Percentiles rank a stretch among this genome's conserved stretches.
Evolutionary conservation across 1,284 basidiomycete species (phyloP).

Genomic region (Naganishia cerealis): DNA sequence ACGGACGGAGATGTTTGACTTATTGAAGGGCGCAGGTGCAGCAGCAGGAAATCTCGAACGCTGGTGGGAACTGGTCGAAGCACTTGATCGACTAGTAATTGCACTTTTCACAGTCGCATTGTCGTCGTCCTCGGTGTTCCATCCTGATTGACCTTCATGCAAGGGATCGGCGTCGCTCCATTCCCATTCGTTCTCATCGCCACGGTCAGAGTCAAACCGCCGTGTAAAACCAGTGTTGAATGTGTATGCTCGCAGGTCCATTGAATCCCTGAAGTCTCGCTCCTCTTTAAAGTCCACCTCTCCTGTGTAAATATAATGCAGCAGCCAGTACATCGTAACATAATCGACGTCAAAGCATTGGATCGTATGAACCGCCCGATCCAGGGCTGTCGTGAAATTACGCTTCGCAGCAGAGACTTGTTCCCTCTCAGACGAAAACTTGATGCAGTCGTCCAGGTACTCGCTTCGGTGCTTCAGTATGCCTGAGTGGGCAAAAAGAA

Average conservation of each 20-base stretch:
- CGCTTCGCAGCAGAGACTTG: not conserved
- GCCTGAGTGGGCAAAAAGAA: slow-evolving; percentile 78
- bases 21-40: not conserved
- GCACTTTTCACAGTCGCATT: slow-evolving; percentile 38
- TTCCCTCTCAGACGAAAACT: slow-evolving; percentile 9
- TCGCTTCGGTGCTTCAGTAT: slow-evolving; percentile 71
- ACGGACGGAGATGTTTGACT: not conserved
- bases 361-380: slow-evolving; percentile 62
- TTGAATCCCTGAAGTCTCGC: slow-evolving; percentile 54
- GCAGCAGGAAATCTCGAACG: not conserved
- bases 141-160: slow-evolving; percentile 12
- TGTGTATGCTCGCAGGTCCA: slow-evolving; percentile 35
- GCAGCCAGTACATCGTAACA: slow-evolving; percentile 75
- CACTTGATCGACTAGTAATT: slow-evolving; percentile 5
- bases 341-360: slow-evolving; percentile 79
- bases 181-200: slow-evolving; percentile 62
- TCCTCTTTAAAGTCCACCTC: slow-evolving; percentile 56
- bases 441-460: slow-evolving; percentile 75
- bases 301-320: slow-evolving; percentile 78
- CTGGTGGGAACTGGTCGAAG: slow-evolving; percentile 26
- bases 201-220: slow-evolving; percentile 56
- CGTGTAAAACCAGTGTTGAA: not conserved
- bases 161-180: slow-evolving; percentile 59
- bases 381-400: not conserved
- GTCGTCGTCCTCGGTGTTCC: not conserved